phyloP scores from a whole-genome alignment of 2,329 filamentous ascomycete species.

The Ceratocystis diversiconidia region DNA sequence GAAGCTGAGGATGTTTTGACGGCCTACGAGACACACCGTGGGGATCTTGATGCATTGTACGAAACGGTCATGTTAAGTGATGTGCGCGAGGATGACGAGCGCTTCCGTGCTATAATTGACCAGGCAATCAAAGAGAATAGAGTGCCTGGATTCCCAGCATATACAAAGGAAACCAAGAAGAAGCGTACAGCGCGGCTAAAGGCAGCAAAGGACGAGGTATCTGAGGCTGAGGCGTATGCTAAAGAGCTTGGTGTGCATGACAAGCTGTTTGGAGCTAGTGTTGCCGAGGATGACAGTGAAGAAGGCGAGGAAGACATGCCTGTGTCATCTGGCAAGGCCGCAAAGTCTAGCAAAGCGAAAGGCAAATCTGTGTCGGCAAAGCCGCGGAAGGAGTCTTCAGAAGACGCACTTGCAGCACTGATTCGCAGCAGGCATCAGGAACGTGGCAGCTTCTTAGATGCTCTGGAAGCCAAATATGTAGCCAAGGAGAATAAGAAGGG shows the following conservation, averaged over 20 bases:
- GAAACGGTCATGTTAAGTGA: conserved; percentile 76
- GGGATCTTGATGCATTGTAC: conserved; percentile 65
- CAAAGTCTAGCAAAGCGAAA: background rate
- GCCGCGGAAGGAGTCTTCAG: conserved; percentile 29
- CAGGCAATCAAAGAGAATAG: conserved; percentile 58
- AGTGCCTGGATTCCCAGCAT: conserved; percentile 52
- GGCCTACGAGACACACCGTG: conserved; percentile 59
- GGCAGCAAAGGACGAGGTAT: conserved; percentile 50
- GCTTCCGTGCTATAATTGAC: conserved; percentile 71
- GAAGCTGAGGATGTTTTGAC: conserved; percentile 64
- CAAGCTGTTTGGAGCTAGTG: conserved; percentile 41
- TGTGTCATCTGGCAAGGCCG: background rate
- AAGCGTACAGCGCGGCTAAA: conserved; percentile 45
- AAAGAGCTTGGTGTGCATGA: conserved; percentile 63
- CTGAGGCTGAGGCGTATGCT: conserved; percentile 60
- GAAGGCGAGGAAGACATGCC: conserved; percentile 20
- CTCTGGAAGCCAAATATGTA: conserved; percentile 63
- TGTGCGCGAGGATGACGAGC: conserved; percentile 67
- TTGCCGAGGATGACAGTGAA: conserved; percentile 21
- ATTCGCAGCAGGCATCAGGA: conserved; percentile 59
- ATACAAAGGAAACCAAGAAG: conserved; percentile 58
- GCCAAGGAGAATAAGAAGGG: conserved; percentile 31
- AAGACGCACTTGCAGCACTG: conserved; percentile 51
- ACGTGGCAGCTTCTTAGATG: conserved; percentile 52
- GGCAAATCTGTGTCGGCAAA: conserved; percentile 8